phyloP scores from a whole-genome alignment of 78 protist species.

The Anaeramoeba flamelloides region DNA sequence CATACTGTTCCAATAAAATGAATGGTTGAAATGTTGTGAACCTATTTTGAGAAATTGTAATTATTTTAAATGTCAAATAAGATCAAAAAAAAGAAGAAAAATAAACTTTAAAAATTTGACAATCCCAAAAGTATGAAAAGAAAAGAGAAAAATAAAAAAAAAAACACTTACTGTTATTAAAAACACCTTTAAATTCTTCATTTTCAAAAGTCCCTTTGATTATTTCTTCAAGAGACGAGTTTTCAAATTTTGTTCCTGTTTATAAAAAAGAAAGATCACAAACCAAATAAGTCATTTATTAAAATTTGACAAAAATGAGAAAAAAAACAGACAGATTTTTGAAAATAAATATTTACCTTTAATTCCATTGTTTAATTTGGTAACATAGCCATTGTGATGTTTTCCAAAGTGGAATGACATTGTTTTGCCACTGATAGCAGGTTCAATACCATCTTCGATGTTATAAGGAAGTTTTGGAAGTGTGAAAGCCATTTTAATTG shows the following conservation, averaged over 20 bases:
- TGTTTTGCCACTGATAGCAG: neutral
- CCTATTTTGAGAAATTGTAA: too few species aligned
- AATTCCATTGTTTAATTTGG: neutral
- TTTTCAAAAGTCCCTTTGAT: neutral
- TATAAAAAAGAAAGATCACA: too few species aligned
- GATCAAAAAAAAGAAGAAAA: too few species aligned
- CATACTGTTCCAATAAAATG: neutral
- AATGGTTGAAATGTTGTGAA: neutral
- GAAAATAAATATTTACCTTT: neutral
- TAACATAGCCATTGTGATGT: neutral
- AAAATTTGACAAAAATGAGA: too few species aligned
- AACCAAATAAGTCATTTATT: too few species aligned
- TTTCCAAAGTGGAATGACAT: neutral
- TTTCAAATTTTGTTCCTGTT: neutral
- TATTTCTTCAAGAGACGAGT: neutral
- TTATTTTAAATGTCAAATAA: too few species aligned
- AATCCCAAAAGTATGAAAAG: neutral
- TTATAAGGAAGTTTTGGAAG: neutral
- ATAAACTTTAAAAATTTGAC: neutral
- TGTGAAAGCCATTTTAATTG: too few species aligned
- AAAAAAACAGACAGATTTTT: neutral
- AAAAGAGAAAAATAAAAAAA: neutral
- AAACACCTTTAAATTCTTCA: neutral
- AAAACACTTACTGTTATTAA: neutral
- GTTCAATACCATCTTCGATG: neutral